Evolutionary conservation across 2,329 filamentous ascomycete species (phyloP), one percentile per base, ranked within the genome.

Genomic region (Hortaea sp.): DNA sequence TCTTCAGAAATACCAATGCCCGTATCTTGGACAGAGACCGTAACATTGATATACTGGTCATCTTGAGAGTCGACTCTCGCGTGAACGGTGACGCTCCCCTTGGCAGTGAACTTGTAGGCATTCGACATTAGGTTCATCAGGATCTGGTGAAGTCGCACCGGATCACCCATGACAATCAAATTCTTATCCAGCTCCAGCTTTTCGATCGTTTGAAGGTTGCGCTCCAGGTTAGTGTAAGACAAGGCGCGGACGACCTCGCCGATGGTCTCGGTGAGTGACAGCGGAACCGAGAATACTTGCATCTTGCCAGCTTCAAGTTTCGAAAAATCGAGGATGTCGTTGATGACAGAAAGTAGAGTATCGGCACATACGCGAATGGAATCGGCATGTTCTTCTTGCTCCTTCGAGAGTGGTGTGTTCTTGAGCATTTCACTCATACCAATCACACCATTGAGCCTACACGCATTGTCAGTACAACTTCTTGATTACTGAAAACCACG

Each of bases 21-120:
- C 0, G 88, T 95, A 61, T 95, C 89, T 43, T 82, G 75, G 30
- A 95, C 88, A 66, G 85, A 90, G 62, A 90, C 92, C 2, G 84
- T 88, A 46, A 95, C 73, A 28, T 81, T 82, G 5, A 88, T 81
- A 48, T 76, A 77, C 35, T 85, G 79, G 10, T 77, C 72, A 7
- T 80, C 82, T 60, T 95, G 85, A 6, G 73, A 72, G 40, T 88
- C 81, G 13, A 88, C 76, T 27, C 77, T 77, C 4, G 88, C 86
- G 41, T 81, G 81, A 43, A 95, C 87, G 0, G 86, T 94, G 48
- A 95, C 85, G 0, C 84, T 85, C 0, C 89, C 89, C 48, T 83
- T 77, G 47, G 89, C 85, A 0, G 89, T 95, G 62, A 95, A 95
- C 62, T 95, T 95, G 65, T 95, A 83, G 60, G 85, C 90, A 69